A percentile compares a stretch with the other conserved stretches of the same genome.
Conservation (phyloP, 495 filamentous ascomycete genomes). For the Neurospora tetraspora region DNA sequence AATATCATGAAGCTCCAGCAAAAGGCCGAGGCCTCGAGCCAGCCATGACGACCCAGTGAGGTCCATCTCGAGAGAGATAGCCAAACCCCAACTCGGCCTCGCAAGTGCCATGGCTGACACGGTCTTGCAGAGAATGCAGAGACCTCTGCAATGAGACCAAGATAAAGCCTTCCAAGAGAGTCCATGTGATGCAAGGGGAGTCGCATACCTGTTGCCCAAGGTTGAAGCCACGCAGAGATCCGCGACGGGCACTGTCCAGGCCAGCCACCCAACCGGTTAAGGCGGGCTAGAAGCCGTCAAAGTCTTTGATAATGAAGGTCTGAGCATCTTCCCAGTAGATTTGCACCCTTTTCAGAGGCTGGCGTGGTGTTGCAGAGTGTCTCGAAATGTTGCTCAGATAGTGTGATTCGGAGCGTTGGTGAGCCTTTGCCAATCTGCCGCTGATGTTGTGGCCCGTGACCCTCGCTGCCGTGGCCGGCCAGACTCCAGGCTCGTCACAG, state of each 20-base stretch:
- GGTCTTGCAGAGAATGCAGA: neutral
- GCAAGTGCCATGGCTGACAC: neutral
- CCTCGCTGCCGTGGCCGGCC: neutral
- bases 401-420: constrained; percentile 5
- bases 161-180: neutral
- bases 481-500: neutral
- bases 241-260: constrained; percentile 2
- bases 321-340: constrained; percentile 4
- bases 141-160: constrained; percentile 2
- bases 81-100: neutral
- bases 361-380: constrained; percentile 7
- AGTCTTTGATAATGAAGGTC: constrained; percentile 1
- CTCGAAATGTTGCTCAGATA: constrained; percentile 4
- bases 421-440: neutral
- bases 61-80: neutral
- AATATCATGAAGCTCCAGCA: neutral
- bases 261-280: constrained; percentile 4
- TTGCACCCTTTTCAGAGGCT: constrained; percentile 7
- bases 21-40: neutral
- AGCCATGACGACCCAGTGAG: neutral
- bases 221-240: constrained; percentile 1
- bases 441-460: constrained; percentile 3
- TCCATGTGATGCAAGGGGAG: constrained; percentile 3
- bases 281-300: constrained; percentile 3
- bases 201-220: constrained; percentile 8